These are phyloP conservation scores for Alternaria postmessia DNA, from an alignment of 2,329 filamentous ascomycete genomes.

Conservation along the genomic window DNA sequence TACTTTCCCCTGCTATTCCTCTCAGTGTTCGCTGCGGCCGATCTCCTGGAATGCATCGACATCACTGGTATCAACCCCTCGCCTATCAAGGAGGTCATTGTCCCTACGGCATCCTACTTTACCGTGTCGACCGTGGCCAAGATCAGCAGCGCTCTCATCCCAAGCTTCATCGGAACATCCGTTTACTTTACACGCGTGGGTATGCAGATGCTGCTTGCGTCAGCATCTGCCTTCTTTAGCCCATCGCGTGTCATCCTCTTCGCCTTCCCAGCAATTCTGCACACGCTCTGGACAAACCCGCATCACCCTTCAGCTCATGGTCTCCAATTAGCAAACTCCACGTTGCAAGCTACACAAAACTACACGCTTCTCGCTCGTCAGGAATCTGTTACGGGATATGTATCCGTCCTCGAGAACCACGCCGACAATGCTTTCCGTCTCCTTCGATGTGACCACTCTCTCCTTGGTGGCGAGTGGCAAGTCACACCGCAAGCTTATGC, in stretches of 20 bases:
- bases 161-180: conserved; percentile 66
- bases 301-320: conserved; percentile 72
- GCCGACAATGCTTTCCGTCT: conserved; percentile 73
- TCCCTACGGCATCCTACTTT: conserved; percentile 71
- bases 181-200: conserved; percentile 74
- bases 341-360: conserved; percentile 66
- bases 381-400: conserved; percentile 89
- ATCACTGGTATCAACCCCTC: conserved; percentile 63
- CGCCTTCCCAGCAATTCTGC: conserved; percentile 75
- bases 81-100: conserved; percentile 68
- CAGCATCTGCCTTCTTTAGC: conserved; percentile 69
- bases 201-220: conserved; percentile 72
- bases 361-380: conserved; percentile 81
- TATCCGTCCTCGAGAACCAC: conserved; percentile 84
- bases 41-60: conserved; percentile 69
- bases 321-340: conserved; percentile 69
- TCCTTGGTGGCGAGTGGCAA: conserved; percentile 92
- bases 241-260: conserved; percentile 74
- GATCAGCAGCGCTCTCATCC: conserved; percentile 51
- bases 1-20: conserved; percentile 63
- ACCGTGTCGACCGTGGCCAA: conserved; percentile 64
- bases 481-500: conserved; percentile 55
- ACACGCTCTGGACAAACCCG: conserved; percentile 75
- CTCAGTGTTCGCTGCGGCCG: conserved; percentile 49
- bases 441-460: conserved; percentile 91